Evolutionary conservation across 768 basidiomycete species (phyloP).

Genomic region (Lactifluus echinatus): DNA sequence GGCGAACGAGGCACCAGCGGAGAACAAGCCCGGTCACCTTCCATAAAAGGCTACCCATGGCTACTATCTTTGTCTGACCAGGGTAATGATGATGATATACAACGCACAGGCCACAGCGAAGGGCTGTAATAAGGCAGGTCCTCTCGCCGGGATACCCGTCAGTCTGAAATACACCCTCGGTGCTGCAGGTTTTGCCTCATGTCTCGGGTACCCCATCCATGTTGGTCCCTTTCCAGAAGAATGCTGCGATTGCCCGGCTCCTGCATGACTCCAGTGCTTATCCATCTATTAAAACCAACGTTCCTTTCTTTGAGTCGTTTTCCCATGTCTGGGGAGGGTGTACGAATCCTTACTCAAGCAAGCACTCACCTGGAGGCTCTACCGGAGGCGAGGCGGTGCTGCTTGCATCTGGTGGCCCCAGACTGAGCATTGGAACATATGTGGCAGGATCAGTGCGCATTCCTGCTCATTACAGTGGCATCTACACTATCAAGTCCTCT

Average conservation of each 20-base stretch:
- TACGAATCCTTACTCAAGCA: slow-evolving; percentile 50
- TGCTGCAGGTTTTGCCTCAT: slow-evolving; percentile 48
- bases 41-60: neutral
- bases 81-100: slow-evolving; percentile 57
- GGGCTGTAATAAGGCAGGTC: slow-evolving; percentile 31
- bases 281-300: slow-evolving; percentile 59
- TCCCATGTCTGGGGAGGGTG: slow-evolving; percentile 54
- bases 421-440: slow-evolving; percentile 46
- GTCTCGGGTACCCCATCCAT: slow-evolving; percentile 49
- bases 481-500: slow-evolving; percentile 53
- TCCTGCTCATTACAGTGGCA: slow-evolving; percentile 58
- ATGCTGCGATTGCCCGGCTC: slow-evolving; percentile 44
- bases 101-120: slow-evolving; percentile 32
- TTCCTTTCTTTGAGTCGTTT: slow-evolving; percentile 49
- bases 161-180: slow-evolving; percentile 59
- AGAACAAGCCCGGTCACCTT: neutral
- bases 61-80: slow-evolving; percentile 40
- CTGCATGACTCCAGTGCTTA: slow-evolving; percentile 55
- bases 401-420: slow-evolving; percentile 42
- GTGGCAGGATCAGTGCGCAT: slow-evolving; percentile 61
- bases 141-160: slow-evolving; percentile 59
- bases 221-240: slow-evolving; percentile 32
- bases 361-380: slow-evolving; percentile 54
- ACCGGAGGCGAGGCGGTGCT: slow-evolving; percentile 61
- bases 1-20: neutral